phyloP scores from a whole-genome alignment of 345 rosid species.

The Gossypioides kirkii region DNA sequence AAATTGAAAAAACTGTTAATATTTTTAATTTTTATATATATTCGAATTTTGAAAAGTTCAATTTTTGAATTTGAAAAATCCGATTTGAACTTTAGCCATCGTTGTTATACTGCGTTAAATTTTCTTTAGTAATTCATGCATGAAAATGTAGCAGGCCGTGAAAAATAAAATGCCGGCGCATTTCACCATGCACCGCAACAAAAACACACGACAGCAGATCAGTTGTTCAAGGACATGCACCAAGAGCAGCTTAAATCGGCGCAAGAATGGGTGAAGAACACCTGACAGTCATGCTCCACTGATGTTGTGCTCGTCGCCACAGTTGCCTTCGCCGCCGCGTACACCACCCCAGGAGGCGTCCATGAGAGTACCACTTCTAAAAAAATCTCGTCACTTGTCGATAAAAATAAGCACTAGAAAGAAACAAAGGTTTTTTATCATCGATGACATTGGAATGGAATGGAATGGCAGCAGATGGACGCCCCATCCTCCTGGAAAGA shows the following conservation, averaged over 20 bases:
- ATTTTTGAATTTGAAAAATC: too few relatives aligned
- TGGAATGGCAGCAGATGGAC: constrained; percentile 1
- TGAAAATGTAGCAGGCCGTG: constrained; percentile 10
- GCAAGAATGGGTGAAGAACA: constrained; percentile 19
- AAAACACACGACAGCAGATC: not conserved
- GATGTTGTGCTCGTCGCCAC: constrained; percentile 24
- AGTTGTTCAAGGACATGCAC: constrained; percentile 17
- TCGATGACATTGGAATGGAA: not conserved
- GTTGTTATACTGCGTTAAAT: too few relatives aligned
- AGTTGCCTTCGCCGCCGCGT: constrained; percentile 22
- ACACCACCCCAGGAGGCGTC: constrained; percentile 12
- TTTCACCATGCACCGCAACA: constrained; percentile 15
- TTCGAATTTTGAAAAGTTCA: too few relatives aligned
- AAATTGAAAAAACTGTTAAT: too few relatives aligned
- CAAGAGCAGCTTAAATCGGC: constrained; percentile 1
- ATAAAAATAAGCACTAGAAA: too few relatives aligned
- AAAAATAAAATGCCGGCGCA: not conserved
- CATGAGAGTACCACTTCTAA: not conserved
- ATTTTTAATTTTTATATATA: too few relatives aligned
- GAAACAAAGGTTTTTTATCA: not conserved
- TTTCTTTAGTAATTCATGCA: not conserved
- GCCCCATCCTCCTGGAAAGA: constrained; percentile 11
- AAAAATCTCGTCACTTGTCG: not conserved
- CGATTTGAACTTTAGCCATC: too few relatives aligned
- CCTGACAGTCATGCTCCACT: constrained; percentile 24